These are phyloP conservation scores for Diospyros kaki DNA, from an alignment of 148 eudicot genomes.

Conservation along the genomic window DNA sequence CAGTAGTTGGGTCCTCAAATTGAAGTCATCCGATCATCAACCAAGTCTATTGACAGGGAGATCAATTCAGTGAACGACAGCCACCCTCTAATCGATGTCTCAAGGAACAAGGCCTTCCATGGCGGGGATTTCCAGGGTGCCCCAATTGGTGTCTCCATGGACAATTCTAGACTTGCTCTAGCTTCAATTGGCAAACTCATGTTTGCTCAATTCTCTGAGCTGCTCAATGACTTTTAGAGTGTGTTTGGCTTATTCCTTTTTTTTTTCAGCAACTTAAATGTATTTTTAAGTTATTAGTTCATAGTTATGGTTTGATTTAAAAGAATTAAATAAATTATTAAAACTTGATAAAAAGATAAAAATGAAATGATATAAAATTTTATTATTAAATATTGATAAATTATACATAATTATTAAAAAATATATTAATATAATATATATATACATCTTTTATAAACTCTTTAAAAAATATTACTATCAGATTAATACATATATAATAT, in stretches of 20 bases:
- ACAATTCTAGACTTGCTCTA: slow-evolving; percentile 19
- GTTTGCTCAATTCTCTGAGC: slow-evolving; percentile 27
- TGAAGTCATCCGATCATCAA: slow-evolving; percentile 22
- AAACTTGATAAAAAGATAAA: no score
- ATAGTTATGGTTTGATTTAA: no score
- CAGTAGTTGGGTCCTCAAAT: slow-evolving; percentile 18
- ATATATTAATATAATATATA: no score
- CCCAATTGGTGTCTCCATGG: slow-evolving; percentile 28
- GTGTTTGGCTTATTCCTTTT: background rate
- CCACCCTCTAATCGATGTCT: slow-evolving; percentile 19
- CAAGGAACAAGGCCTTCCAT: slow-evolving; percentile 24
- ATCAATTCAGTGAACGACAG: slow-evolving; percentile 22
- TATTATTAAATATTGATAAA: no score
- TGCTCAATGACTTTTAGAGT: slow-evolving; percentile 19
- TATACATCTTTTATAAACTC: no score
- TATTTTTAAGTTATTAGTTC: no score
- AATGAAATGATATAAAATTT: no score
- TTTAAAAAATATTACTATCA: no score
- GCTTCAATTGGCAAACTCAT: slow-evolving; percentile 23
- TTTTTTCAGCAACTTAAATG: no score
- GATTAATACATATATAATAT: no score
- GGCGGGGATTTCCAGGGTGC: slow-evolving; percentile 27
- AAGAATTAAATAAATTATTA: no score
- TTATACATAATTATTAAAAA: no score
- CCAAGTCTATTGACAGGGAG: slow-evolving; percentile 22